These are phyloP conservation scores for Boletus subluridellus DNA, from an alignment of 1,284 basidiomycete genomes.

Conservation along the genomic window DNA sequence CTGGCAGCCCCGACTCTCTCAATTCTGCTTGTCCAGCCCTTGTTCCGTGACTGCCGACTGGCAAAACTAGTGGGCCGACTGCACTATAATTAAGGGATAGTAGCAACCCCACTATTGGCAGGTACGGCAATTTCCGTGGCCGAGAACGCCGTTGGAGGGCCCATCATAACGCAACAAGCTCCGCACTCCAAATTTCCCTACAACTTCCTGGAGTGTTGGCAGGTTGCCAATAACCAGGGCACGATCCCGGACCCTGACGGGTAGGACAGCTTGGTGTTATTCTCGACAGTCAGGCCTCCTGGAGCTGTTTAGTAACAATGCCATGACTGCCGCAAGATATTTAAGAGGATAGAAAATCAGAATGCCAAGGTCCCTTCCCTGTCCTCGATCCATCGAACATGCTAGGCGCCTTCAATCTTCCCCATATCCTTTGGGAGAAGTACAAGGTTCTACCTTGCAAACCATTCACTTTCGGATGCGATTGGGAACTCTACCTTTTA, in stretches of 20 bases:
- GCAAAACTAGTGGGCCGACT: too few species aligned
- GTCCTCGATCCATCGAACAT: not conserved
- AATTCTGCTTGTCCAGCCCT: not conserved
- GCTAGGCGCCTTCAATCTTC: not conserved
- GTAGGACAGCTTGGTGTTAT: not conserved
- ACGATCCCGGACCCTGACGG: not conserved
- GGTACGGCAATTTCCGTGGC: not conserved
- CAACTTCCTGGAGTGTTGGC: not conserved
- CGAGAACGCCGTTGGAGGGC: not conserved
- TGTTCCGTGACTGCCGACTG: not conserved
- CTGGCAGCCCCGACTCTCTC: not conserved
- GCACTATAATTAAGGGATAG: not conserved
- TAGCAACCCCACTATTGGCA: not conserved
- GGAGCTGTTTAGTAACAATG: not conserved
- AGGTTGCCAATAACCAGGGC: not conserved
- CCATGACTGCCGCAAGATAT: not conserved
- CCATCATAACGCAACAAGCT: not conserved
- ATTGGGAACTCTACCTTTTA: too few species aligned
- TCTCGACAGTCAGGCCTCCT: not conserved
- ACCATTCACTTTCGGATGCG: too few species aligned
- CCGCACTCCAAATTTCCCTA: not conserved
- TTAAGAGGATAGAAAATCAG: not conserved
- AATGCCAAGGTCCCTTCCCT: not conserved
- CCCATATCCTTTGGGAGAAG: too few species aligned
- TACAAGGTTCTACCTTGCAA: rapidly evolving